Base-by-base conservation (phyloP, 345 rosid genomes). In the Pugionium dolabratum region DNA sequence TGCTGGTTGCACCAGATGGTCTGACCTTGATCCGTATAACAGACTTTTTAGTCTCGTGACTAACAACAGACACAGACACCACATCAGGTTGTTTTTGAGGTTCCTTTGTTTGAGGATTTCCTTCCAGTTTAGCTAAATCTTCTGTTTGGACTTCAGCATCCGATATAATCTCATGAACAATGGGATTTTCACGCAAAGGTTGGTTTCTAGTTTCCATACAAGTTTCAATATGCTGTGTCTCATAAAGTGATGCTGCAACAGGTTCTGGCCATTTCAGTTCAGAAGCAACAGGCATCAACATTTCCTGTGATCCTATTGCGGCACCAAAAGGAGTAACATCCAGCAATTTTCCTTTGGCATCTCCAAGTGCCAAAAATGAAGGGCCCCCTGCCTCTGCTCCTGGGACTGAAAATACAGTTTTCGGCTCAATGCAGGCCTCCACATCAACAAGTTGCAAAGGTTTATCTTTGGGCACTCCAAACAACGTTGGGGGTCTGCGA, bases 391-490 rank as follows among this genome's bases (percentile, higher is more conserved):
- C 63, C 46, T 84, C 90, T 36, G 79, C 53, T 41, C 73, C 76
- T 26, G 79, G 75, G 62, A 83, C 67, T 30, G 76, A 79, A 75
- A 79, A 89, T 40, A 79, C 65, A 71, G 73, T 81, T 40, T 67
- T 79, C 55, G 78, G 85, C 39, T 92, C 95, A 61, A 75, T 74
- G 73, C 81, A 79, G 59, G 85, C 76, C 74, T 85, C 96, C 57
- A 78, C 76, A 80, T 82, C 84, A 60, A 81, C 83, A 34, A 81
- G 60, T 66, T 72, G 77, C 54, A 72, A 71, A 41, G 76, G 53
- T 79, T 80, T 90, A 47, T 90, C 96, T 59, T 81, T 82, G 30
- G 97, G 95, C 57, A 84, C 85, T 72, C 97, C 99, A 63, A 84
- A 82, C 42, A 94, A 84, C 2, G 97, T 90, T 9, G 97, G 92